These are phyloP conservation scores for Aspergillus sp. DNA, from an alignment of 2,329 filamentous ascomycete species.

Conservation along the genomic window DNA sequence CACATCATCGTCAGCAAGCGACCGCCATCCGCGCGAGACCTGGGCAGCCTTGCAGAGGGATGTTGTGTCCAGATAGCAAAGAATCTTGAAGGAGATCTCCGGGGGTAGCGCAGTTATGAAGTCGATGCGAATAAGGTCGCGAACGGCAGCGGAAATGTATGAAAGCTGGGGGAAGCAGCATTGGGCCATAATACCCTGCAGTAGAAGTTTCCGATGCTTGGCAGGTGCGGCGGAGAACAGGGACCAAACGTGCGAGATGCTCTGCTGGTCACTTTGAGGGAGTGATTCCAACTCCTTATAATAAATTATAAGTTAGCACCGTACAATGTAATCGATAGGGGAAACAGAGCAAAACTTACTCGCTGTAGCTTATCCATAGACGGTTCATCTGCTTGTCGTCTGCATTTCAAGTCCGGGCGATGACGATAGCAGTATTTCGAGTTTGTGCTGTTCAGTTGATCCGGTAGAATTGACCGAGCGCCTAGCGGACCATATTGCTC, in stretches of 20 bases:
- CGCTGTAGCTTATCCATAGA: conserved; percentile 95
- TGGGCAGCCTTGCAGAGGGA: conserved; percentile 95
- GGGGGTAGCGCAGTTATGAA: conserved; percentile 85
- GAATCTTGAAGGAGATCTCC: conserved; percentile 89
- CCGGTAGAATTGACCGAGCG: conserved; percentile 22
- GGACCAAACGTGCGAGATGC: conserved; percentile 96
- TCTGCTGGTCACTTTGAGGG: conserved; percentile 83
- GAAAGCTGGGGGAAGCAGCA: conserved; percentile 98
- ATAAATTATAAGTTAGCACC: conserved; percentile 7
- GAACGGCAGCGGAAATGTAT: conserved; percentile 83
- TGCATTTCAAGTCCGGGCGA: conserved; percentile 88
- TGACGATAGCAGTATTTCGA: conserved; percentile 97
- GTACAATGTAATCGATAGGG: background rate
- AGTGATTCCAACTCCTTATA: conserved; percentile 79
- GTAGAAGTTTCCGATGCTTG: conserved; percentile 92
- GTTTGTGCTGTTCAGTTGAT: conserved; percentile 56
- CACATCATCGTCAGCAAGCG: conserved; percentile 91
- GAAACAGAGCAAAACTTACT: conserved; percentile 50
- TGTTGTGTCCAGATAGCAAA: conserved; percentile 88
- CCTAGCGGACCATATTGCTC: conserved; percentile 80
- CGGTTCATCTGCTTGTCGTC: conserved; percentile 86
- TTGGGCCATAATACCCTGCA: conserved; percentile 92
- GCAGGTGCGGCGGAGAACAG: conserved; percentile 93
- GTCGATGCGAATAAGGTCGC: conserved; percentile 96
- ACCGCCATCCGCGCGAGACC: conserved; percentile 84